phyloP scores from a whole-genome alignment of 805 yeast species.

The Wickerhamomyces subpelliculosus region DNA sequence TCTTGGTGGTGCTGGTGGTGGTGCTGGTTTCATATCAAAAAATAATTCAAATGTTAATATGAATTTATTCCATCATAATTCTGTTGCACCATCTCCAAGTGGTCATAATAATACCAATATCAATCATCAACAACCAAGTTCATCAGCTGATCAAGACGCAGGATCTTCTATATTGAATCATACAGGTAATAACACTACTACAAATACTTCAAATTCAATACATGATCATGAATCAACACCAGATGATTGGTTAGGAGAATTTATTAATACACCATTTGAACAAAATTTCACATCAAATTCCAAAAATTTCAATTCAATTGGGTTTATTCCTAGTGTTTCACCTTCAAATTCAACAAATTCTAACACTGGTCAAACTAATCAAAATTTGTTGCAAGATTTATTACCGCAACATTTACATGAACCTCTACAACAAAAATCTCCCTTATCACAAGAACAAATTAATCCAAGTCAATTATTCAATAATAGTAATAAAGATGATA shows the following conservation, averaged over 20 bases:
- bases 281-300: slow-evolving; percentile 41
- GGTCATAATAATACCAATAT: slow-evolving; percentile 3
- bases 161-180: no score
- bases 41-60: slow-evolving; percentile 8
- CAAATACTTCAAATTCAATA: slow-evolving; percentile 11
- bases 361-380: no score
- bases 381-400: no score
- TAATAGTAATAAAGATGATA: slow-evolving; percentile 28
- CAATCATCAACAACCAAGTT: slow-evolving; percentile 1
- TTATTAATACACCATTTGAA: slow-evolving; percentile 61
- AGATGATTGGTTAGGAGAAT: slow-evolving; percentile 65
- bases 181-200: slow-evolving; percentile 1
- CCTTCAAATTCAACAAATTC: slow-evolving; percentile 8
- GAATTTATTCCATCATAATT: slow-evolving; percentile 12
- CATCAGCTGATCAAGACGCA: slow-evolving; percentile 2
- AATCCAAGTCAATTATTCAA: no score
- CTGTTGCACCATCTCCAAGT: slow-evolving; percentile 8
- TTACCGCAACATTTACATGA: no score
- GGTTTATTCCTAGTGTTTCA: slow-evolving; percentile 32
- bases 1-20: slow-evolving; percentile 33
- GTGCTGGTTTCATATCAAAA: slow-evolving; percentile 28
- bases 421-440: not conserved
- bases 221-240: slow-evolving; percentile 20
- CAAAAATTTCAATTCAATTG: slow-evolving; percentile 45
- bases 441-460: slow-evolving; percentile 12